Base-by-base conservation (phyloP, 805 yeast genomes). In the Candida chauliodis region DNA sequence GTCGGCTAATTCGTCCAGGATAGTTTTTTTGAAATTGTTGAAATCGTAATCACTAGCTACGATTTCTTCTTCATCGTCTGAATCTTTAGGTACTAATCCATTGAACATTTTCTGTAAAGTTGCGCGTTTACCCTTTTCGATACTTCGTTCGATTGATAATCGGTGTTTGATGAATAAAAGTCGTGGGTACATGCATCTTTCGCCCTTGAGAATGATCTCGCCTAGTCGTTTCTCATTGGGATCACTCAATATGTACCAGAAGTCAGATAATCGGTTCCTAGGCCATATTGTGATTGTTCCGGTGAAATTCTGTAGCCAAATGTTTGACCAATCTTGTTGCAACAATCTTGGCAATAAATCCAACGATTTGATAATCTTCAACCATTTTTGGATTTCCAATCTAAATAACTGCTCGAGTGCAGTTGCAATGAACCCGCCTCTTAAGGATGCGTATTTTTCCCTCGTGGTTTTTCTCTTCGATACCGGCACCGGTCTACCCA, bases 261-360 rank as follows among this genome's bases (percentile, higher is more conserved):
- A 78, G 52, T 85, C 93, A 23, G 55, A 56, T 9, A 81, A 54
- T 24, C 63, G 63, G 45, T 80, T 74, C 46, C 80, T 73, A 2
- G 93, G 93, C 79, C 87, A 84, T 15, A 84, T 67, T 0, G 93
- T 85, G 8, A 84, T 79, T 0, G 85, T 72, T 1, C 95, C 95
- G 32, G 81, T 75, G 52, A 85, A 84, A 42, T 73, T 64, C 61
- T 84, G 95, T 20, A 85, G 60, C 73, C 85, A 84, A 13, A 84
- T 71, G 50, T 76, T 79, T 46, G 86, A 81, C 91, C 91, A 85
- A 58, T 84, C 93, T 55, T 80, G 87, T 48, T 81, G 82, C 64
- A 80, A 58, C 30, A 83, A 55, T 43, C 75, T 74, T 2, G 95
- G 95, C 33, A 83, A 63, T 17, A 84, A 61, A 43, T 84, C 87